phyloP scores from a whole-genome alignment of 192 early-diverging fungal species.

The Gigaspora rosea region DNA sequence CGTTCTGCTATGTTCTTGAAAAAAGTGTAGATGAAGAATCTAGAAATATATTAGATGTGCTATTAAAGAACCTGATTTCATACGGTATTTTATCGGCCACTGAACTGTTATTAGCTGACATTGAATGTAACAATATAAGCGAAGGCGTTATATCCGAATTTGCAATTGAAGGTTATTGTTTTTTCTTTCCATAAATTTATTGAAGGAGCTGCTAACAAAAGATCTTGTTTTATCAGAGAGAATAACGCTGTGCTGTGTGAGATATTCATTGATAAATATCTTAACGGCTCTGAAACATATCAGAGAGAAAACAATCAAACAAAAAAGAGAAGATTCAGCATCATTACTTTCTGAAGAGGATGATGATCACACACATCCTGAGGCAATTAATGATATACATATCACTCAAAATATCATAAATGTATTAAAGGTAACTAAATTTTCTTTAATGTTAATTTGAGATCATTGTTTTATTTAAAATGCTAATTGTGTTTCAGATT shows the following conservation, averaged over 20 bases:
- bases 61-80: neutral
- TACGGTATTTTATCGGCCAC: neutral
- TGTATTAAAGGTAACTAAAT: neutral
- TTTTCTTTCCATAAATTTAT: neutral
- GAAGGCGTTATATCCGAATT: neutral
- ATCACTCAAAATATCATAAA: constrained; percentile 13
- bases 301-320: neutral
- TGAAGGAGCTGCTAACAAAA: neutral
- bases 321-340: neutral
- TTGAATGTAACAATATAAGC: neutral
- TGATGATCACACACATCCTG: neutral
- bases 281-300: neutral
- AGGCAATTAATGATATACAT: neutral
- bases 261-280: constrained; percentile 20
- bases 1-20: constrained; percentile 9
- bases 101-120: constrained; percentile 6
- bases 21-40: constrained; percentile 11
- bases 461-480: neutral
- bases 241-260: constrained; percentile 6
- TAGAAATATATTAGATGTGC: neutral
- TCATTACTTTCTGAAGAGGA: neutral
- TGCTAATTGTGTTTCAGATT: neutral
- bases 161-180: neutral
- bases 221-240: neutral
- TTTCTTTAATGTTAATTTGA: neutral